Evolutionary conservation across 2,329 filamentous ascomycete genomes (phyloP).

Genomic region (Fusarium annulatum): DNA sequence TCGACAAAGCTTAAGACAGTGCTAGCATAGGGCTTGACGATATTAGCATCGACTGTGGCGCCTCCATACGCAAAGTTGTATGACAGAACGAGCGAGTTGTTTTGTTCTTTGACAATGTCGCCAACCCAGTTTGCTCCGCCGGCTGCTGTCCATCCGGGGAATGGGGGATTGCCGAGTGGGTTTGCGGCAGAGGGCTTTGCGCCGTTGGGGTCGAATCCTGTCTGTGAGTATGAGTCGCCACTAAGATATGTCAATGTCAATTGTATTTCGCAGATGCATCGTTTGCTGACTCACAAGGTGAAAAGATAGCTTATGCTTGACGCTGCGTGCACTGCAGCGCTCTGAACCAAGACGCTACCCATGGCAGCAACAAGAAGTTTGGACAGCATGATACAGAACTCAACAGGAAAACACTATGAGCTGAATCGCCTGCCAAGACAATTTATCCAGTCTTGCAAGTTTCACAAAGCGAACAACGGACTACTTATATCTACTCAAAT

Average conservation of each 20-base stretch:
- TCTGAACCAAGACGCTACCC: neutral
- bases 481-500: neutral
- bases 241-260: constrained; percentile 28
- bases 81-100: constrained; percentile 55
- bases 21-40: constrained; percentile 65
- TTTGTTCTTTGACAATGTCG: constrained; percentile 59
- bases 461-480: fast-evolving
- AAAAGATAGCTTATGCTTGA: constrained; percentile 30
- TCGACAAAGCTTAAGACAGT: constrained; percentile 49
- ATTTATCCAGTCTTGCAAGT: neutral
- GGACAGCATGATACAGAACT: neutral
- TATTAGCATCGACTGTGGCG: constrained; percentile 61
- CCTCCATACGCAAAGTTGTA: constrained; percentile 68
- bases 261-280: fast-evolving
- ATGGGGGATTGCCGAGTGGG: constrained; percentile 71
- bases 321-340: neutral
- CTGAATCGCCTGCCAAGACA: neutral
- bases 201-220: constrained; percentile 64
- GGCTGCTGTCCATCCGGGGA: constrained; percentile 61
- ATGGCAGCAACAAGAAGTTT: constrained; percentile 4
- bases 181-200: constrained; percentile 64
- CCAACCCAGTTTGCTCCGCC: constrained; percentile 65
- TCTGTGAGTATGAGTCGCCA: constrained; percentile 50
- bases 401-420: too few species aligned
- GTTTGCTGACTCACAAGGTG: constrained; percentile 25